These are phyloP conservation scores for Penicillium daleae DNA, from an alignment of 495 filamentous ascomycete species.

Conservation along the genomic window DNA sequence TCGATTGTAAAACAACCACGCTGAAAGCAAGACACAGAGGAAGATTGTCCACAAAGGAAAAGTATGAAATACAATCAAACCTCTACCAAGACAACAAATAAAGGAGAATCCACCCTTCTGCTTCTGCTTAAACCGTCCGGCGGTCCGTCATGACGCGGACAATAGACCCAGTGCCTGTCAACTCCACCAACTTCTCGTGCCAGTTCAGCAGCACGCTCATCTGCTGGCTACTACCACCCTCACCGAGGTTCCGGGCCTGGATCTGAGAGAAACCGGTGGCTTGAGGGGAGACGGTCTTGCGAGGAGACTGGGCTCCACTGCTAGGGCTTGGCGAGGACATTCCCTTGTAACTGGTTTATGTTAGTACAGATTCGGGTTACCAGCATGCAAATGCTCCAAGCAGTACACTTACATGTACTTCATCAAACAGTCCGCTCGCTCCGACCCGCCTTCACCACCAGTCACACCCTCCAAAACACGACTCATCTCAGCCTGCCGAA, in stretches of 20 bases:
- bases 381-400: neutral
- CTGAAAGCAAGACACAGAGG: conserved; percentile 26
- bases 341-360: conserved; percentile 70
- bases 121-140: conserved; percentile 69
- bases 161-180: conserved; percentile 85
- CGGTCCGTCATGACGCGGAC: conserved; percentile 91
- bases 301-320: conserved; percentile 41
- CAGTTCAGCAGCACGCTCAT: conserved; percentile 95
- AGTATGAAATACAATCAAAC: conserved; percentile 34
- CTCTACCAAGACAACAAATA: conserved; percentile 32
- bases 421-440: conserved; percentile 60
- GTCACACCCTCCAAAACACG: conserved; percentile 80
- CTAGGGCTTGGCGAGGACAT: conserved; percentile 61
- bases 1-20: conserved; percentile 40
- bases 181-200: conserved; percentile 94
- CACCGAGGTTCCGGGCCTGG: conserved; percentile 65
- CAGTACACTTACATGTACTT: conserved; percentile 51
- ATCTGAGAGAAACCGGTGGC: conserved; percentile 84
- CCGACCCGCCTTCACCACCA: conserved; percentile 67
- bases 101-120: conserved; percentile 17
- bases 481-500: conserved; percentile 88
- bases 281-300: conserved; percentile 71
- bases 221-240: conserved; percentile 77
- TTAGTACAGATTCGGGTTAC: conserved; percentile 15
- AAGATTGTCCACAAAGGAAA: conserved; percentile 24